A percentile compares a stretch with the other conserved stretches of the same genome.
Conservation (phyloP, 108 stramenopile species). For the Discostella pseudostelligera region DNA sequence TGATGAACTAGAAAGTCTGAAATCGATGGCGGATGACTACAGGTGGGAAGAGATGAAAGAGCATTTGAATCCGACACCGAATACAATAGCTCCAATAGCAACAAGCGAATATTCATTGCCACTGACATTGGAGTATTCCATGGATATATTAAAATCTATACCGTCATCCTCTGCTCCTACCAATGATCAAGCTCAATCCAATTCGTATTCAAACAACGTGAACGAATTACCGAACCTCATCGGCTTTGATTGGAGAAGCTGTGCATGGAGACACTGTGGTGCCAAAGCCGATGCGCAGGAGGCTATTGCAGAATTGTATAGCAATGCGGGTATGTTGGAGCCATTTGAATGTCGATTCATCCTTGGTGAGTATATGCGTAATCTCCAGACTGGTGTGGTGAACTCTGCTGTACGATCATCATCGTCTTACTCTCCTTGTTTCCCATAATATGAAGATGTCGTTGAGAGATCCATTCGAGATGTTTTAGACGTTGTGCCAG, state of each 20-base stretch:
- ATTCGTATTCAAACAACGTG: too few species aligned
- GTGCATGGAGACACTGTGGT: slow-evolving; percentile 87
- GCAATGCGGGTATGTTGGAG: slow-evolving; percentile 75
- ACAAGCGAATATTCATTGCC: neutral
- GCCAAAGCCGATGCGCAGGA: slow-evolving; percentile 86
- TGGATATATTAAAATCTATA: slow-evolving; percentile 29
- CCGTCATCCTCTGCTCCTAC: neutral
- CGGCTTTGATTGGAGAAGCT: slow-evolving; percentile 86
- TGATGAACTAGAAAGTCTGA: slow-evolving; percentile 37
- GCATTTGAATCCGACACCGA: slow-evolving; percentile 16
- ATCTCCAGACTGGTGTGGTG: too few species aligned
- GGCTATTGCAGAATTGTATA: slow-evolving; percentile 74
- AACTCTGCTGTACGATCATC: too few species aligned
- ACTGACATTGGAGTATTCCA: slow-evolving; percentile 34
- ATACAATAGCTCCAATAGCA: neutral
- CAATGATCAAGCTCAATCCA: neutral
- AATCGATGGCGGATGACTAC: slow-evolving; percentile 63
- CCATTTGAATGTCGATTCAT: slow-evolving; percentile 78
- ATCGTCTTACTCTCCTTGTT: neutral
- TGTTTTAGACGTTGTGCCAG: slow-evolving; percentile 57
- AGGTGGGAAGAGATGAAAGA: slow-evolving; percentile 68
- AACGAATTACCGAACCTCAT: slow-evolving; percentile 33
- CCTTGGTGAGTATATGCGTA: slow-evolving; percentile 22
- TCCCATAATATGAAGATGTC: slow-evolving; percentile 45
- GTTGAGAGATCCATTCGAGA: slow-evolving; percentile 80